Conservation (phyloP, 225 moss, liverwort and hornwort genomes). For the Polytrichum commune region DNA sequence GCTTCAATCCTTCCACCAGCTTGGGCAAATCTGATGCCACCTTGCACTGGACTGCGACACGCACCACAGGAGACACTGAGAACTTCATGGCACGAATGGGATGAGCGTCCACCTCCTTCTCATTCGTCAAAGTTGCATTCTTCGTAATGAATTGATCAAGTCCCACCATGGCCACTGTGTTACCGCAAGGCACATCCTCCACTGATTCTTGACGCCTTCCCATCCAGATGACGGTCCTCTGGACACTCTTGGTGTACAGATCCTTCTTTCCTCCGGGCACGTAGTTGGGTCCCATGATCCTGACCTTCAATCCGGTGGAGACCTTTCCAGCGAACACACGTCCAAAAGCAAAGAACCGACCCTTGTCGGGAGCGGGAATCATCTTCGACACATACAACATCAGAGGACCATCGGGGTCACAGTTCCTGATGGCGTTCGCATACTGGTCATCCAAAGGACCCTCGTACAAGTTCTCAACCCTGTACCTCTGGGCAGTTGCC, state of each 20-base stretch:
- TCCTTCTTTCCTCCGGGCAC: constrained; percentile 56
- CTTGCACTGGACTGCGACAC: constrained; percentile 64
- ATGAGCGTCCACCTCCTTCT: constrained; percentile 61
- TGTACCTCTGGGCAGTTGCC: constrained; percentile 46
- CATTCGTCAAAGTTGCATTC: constrained; percentile 54
- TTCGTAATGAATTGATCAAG: constrained; percentile 65
- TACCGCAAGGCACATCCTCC: constrained; percentile 58
- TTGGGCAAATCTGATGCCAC: constrained; percentile 56
- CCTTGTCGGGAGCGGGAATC: constrained; percentile 65
- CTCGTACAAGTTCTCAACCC: constrained; percentile 68
- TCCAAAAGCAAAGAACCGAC: constrained; percentile 63
- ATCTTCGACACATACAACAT: constrained; percentile 72
- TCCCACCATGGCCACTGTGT: constrained; percentile 60
- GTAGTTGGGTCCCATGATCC: constrained; percentile 62
- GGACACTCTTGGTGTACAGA: constrained; percentile 54
- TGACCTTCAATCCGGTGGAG: constrained; percentile 54
- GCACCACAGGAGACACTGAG: constrained; percentile 57
- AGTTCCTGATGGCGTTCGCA: constrained; percentile 58
- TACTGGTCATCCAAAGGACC: constrained; percentile 61
- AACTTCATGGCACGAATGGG: constrained; percentile 63
- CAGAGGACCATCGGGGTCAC: constrained; percentile 52
- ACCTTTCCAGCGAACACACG: constrained; percentile 59
- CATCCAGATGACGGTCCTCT: constrained; percentile 65
- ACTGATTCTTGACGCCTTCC: constrained; percentile 50
- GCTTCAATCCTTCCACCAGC: constrained; percentile 60